Evolutionary conservation across 2,329 filamentous ascomycete genomes (phyloP), one percentile per base, ranked within the genome.

Genomic region (Lachnum nothofagi): DNA sequence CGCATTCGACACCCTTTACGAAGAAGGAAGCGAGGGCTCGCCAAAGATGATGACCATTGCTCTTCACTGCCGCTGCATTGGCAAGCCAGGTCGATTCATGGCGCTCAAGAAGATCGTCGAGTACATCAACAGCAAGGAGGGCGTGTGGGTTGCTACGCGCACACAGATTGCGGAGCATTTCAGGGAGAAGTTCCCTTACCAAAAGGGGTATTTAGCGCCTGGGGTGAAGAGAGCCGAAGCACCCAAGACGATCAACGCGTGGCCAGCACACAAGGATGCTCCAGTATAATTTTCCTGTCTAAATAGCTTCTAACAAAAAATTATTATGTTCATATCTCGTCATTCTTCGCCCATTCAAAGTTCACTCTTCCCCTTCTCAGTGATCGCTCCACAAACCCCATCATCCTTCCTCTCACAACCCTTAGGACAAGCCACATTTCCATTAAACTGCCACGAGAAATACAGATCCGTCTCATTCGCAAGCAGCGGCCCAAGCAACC

Each of bases 41-140:
- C 74, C 74, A 4, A 77, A 76, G 64, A 79, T 79, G 76, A 79
- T 79, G 76, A 79, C 76, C 0, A 70, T 79, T 20, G 74, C 72
- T 1, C 59, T 79, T 22, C 76, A 79, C 58, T 77, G 73, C 53
- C 68, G 76, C 5, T 75, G 76, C 46, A 71, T 75, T 29, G 77
- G 76, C 1, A 70, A 74, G 27, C 76, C 76, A 0, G 77, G 74
- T 3, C 66, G 77, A 1, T 74, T 74, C 51, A 69, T 67, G 39
- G 77, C 76, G 1, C 57, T 80, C 35, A 67, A 71, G 57, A 70
- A 75, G 46, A 77, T 78, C 58, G 71, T 78, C 1, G 71, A 78
- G 49, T 77, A 79, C 48, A 76, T 79, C 38, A 62, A 62, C 1
- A 56, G 67, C 42, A 78, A 80, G 58, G 72, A 77, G 40, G 71